These are phyloP conservation scores for Hanseniaspora nectarophila DNA, from an alignment of 805 yeast genomes.

Conservation along the genomic window DNA sequence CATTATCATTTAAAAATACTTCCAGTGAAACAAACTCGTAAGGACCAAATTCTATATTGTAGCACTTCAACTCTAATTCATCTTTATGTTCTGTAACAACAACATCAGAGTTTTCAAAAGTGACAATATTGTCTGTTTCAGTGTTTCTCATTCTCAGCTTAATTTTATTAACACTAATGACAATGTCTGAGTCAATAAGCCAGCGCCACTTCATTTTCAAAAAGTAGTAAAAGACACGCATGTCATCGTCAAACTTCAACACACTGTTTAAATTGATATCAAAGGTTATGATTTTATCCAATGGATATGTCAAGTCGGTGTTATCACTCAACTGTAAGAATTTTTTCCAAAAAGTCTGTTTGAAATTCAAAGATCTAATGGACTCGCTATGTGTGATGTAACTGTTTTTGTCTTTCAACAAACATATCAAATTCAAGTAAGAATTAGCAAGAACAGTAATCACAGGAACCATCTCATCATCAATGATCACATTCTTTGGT, in stretches of 20 bases:
- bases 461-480: constrained; percentile 22
- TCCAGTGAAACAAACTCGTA: constrained; percentile 21
- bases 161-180: constrained; percentile 18
- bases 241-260: not conserved
- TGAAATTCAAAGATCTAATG: constrained; percentile 15
- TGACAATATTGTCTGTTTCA: constrained; percentile 17
- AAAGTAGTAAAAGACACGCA: not conserved
- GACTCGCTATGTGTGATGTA: not conserved
- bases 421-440: constrained; percentile 24
- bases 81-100: constrained; percentile 11
- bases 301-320: constrained; percentile 21
- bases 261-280: constrained; percentile 13
- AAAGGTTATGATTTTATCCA: constrained; percentile 21
- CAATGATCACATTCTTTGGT: constrained; percentile 19
- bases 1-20: constrained; percentile 19
- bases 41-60: constrained; percentile 21
- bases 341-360: constrained; percentile 22
- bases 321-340: constrained; percentile 20
- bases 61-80: constrained; percentile 17
- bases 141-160: constrained; percentile 19
- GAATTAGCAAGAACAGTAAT: constrained; percentile 24
- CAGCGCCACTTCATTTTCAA: constrained; percentile 5
- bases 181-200: constrained; percentile 8
- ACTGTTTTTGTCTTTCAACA: constrained; percentile 19
- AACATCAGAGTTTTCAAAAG: constrained; percentile 10